phyloP scores from a whole-genome alignment of 768 basidiomycete species.

The Tremella fuciformis region DNA sequence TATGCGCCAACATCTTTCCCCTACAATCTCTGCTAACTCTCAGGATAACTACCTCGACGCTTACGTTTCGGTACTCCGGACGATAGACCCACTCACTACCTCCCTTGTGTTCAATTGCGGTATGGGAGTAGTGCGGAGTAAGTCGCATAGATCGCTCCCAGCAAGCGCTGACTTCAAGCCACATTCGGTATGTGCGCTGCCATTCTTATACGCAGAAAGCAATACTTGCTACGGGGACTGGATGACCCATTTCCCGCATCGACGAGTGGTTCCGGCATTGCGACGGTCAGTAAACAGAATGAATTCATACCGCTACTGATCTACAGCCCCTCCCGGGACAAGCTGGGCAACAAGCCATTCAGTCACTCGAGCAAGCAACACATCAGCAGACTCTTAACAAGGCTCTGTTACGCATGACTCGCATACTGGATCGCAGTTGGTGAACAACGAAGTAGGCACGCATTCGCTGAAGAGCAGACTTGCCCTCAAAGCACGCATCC shows the following conservation, averaged over 20 bases:
- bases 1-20: constrained; percentile 41
- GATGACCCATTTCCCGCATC: constrained; percentile 69
- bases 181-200: constrained; percentile 98
- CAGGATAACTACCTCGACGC: constrained; percentile 94
- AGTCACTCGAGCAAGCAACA: constrained; percentile 49
- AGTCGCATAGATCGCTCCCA: neutral
- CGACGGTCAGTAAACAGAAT: constrained; percentile 30
- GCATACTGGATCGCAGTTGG: constrained; percentile 48
- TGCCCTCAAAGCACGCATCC: constrained; percentile 65
- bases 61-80: constrained; percentile 75
- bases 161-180: constrained; percentile 53
- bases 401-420: constrained; percentile 51
- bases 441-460: constrained; percentile 3
- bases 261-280: constrained; percentile 39
- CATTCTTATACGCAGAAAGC: constrained; percentile 75
- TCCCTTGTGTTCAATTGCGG: constrained; percentile 93
- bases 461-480: constrained; percentile 55
- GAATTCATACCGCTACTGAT: neutral
- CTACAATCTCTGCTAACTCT: neutral
- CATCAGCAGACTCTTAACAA: constrained; percentile 50
- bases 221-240: constrained; percentile 63
- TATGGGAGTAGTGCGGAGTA: constrained; percentile 81
- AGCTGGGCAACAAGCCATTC: constrained; percentile 36
- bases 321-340: constrained; percentile 7
- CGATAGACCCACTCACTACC: constrained; percentile 73